Conservation (phyloP, 129 eudicot species). For the Centrapalus pauciflorus region DNA sequence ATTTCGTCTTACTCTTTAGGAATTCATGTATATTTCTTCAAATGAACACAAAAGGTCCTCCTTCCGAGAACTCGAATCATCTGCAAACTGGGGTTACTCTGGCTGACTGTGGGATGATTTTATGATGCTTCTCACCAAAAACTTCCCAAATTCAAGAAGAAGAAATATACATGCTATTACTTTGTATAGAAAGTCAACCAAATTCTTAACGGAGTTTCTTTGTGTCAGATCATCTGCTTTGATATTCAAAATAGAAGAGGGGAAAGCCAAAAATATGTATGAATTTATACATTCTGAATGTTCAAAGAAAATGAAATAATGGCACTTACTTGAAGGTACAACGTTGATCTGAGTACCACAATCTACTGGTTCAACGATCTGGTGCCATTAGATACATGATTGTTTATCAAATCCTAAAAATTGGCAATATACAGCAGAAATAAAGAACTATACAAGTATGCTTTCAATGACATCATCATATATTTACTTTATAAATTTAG, state of each 20-base stretch:
- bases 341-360: slow-evolving; percentile 15
- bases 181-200: slow-evolving; percentile 35
- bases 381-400: slow-evolving; percentile 15
- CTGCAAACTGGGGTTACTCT: slow-evolving; percentile 17
- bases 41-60: slow-evolving; percentile 57
- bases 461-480: background rate
- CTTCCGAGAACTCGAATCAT: slow-evolving; percentile 22
- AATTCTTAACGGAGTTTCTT: slow-evolving; percentile 26
- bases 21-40: slow-evolving; percentile 58
- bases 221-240: slow-evolving; percentile 36
- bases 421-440: background rate
- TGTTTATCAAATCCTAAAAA: slow-evolving; percentile 35
- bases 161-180: slow-evolving; percentile 40
- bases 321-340: slow-evolving; percentile 52
- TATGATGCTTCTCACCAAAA: slow-evolving; percentile 23
- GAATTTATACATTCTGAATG: background rate
- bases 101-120: slow-evolving; percentile 19
- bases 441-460: background rate
- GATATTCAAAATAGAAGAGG: too few species aligned
- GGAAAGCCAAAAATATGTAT: slow-evolving; percentile 3
- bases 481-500: too few species aligned
- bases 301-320: too few species aligned
- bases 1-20: slow-evolving; percentile 87
- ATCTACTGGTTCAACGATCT: slow-evolving; percentile 26
- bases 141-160: slow-evolving; percentile 37